Evolutionary conservation across 495 filamentous ascomycete genomes (phyloP), one percentile per base, ranked within the genome.

Genomic region (Tuber aestivum): DNA sequence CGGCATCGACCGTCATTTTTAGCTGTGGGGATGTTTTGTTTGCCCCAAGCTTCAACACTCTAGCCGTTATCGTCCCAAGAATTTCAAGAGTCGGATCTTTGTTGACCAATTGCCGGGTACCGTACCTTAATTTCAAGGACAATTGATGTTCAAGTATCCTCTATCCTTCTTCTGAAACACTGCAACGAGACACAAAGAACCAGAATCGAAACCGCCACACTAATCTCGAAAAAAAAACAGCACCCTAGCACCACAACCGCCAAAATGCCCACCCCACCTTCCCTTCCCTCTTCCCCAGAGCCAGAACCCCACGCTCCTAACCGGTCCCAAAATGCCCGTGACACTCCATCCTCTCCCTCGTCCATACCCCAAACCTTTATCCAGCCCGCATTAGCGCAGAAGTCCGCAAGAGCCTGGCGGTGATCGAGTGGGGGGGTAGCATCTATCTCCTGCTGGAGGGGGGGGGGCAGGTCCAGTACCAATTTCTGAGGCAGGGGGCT

Each of bases 321-420:
- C 27, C 14, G 4, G 12, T 32, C 27, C 56, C 4, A 72, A 91
- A 89, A 81, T 90, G 87, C 38, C 88, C 90, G 71, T 86, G 87
- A 77, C 92, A 91, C 88, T 69, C 88, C 87, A 8, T 91, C 91
- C 78, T 86, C 86, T 41, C 87, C 80, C 75, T 89, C 87, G 50
- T 61, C 50, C 50, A 32, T 0, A 9, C n/a, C 10, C 50, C 32
- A 27, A 32, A 61, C n/a, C n/a, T 27, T 3, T 32, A 61, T 16
- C 50, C n/a, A 2, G 8, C 5, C 48, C 48, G 23, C 48, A n/a
- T 50, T n/a, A n/a, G 8, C 21, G n/a, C 50, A 27, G 50, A 27
- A 56, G n/a, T 27, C 10, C 23, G 10, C 50, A 56, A 56, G 50
- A 56, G 50, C n/a, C n/a, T 56, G 2, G 50, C 23, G 23, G 50